A percentile compares a stretch with the other conserved stretches of the same genome.
Conservation (phyloP, 169 alveolate species). For the Theileria luwenshuni region DNA sequence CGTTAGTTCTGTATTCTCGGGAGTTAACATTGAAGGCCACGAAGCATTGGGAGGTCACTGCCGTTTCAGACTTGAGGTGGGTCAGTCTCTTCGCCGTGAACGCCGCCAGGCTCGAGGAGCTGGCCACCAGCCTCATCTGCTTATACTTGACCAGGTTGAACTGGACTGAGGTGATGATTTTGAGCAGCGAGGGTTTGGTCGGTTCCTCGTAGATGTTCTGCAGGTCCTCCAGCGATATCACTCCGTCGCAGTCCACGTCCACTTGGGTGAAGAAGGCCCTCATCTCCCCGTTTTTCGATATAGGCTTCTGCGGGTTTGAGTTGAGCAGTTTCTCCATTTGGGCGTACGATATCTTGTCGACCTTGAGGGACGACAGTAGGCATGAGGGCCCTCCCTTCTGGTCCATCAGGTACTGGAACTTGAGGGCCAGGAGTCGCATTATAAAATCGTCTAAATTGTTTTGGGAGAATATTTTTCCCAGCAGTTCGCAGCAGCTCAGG, state of each 20-base stretch:
- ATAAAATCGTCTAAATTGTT: conserved; percentile 24
- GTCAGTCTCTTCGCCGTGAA: conserved; percentile 57
- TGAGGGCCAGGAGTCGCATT: conserved; percentile 45
- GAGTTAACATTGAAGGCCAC: background rate
- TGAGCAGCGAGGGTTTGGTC: conserved; percentile 24
- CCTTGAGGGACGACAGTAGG: conserved; percentile 33
- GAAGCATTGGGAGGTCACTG: conserved; percentile 9
- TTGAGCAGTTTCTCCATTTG: conserved; percentile 26
- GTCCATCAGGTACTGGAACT: conserved; percentile 34
- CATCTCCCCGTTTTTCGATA: conserved; percentile 47
- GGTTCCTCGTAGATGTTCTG: conserved; percentile 52
- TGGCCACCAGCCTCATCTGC: conserved; percentile 47
- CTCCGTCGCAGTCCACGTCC: conserved; percentile 58
- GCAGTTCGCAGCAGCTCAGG: conserved; percentile 18
- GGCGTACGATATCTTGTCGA: conserved; percentile 34
- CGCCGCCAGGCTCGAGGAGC: conserved; percentile 33
- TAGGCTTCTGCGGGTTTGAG: conserved; percentile 39
- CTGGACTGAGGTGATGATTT: conserved; percentile 28
- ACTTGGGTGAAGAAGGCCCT: conserved; percentile 39
- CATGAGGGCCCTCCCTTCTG: conserved; percentile 63
- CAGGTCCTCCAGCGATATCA: conserved; percentile 44
- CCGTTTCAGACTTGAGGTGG: conserved; percentile 18
- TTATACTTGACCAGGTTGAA: conserved; percentile 17
- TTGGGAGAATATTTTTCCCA: conserved; percentile 25
- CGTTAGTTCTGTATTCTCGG: background rate